phyloP scores from a whole-genome alignment of 2,329 filamentous ascomycete species.

The Sporothrix brasiliensis region DNA sequence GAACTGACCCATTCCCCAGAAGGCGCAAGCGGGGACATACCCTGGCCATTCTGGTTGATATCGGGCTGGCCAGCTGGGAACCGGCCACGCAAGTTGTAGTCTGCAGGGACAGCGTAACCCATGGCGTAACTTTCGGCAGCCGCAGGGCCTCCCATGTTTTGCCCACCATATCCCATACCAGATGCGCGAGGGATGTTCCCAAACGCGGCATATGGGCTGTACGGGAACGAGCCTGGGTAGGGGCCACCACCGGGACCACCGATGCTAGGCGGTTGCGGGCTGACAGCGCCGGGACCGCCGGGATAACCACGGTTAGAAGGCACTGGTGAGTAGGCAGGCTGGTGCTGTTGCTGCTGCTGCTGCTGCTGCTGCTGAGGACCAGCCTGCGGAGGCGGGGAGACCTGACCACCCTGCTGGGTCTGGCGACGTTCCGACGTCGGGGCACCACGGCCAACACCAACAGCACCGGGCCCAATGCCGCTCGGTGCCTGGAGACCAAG shows the following conservation, averaged over 20 bases:
- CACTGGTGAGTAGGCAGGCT: slow-evolving; percentile 16
- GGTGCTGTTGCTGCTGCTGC: slow-evolving; percentile 28
- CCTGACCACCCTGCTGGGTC: slow-evolving; percentile 25
- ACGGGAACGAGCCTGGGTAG: slow-evolving; percentile 42
- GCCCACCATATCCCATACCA: slow-evolving; percentile 46
- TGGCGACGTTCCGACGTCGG: slow-evolving; percentile 53
- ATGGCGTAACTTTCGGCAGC: slow-evolving; percentile 49
- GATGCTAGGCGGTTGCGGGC: slow-evolving; percentile 28
- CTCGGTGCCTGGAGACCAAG: slow-evolving; percentile 71
- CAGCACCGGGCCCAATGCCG: slow-evolving; percentile 66
- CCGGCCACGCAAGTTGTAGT: slow-evolving; percentile 54
- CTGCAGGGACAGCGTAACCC: slow-evolving; percentile 47
- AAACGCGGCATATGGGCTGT: slow-evolving; percentile 51
- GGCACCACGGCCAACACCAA: slow-evolving; percentile 58
- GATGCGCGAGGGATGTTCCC: slow-evolving; percentile 46
- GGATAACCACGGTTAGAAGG: slow-evolving; percentile 32
- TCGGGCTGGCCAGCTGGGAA: slow-evolving; percentile 50
- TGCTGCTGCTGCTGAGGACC: slow-evolving; percentile 26
- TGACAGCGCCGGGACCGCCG: slow-evolving; percentile 37
- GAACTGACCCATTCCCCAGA: slow-evolving; percentile 63
- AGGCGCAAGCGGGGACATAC: slow-evolving; percentile 48
- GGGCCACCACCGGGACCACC: neutral
- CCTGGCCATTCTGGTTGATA: slow-evolving; percentile 44
- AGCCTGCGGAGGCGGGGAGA: slow-evolving; percentile 19
- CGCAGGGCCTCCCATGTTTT: slow-evolving; percentile 45